Conservation (phyloP, 495 filamentous ascomycete species). For the Penicillium goetzii region DNA sequence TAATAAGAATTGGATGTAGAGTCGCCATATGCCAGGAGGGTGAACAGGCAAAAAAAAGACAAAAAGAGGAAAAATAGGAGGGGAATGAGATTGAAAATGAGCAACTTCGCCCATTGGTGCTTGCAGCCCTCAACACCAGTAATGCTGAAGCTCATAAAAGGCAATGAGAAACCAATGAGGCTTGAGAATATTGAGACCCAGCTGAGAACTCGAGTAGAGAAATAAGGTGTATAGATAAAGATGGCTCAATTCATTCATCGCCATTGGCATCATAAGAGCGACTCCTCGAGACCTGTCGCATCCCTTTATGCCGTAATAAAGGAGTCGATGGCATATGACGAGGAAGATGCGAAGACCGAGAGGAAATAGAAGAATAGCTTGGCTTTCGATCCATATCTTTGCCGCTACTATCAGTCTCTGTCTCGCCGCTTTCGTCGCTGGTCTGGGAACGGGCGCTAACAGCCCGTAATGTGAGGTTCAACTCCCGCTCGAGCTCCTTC, state of each 20-base stretch:
- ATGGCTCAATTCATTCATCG: slow-evolving; percentile 26
- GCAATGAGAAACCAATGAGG: not conserved
- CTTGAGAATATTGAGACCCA: not conserved
- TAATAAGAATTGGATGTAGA: not conserved
- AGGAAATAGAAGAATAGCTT: slow-evolving; percentile 27
- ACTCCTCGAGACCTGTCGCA: slow-evolving; percentile 33
- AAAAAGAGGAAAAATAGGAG: not conserved
- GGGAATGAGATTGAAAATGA: too few species aligned
- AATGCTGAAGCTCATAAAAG: not conserved
- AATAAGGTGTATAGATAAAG: not conserved
- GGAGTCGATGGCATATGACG: slow-evolving; percentile 47
- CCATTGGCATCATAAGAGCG: slow-evolving; percentile 39
- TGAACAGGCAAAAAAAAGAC: not conserved
- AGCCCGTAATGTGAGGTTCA: slow-evolving; percentile 72
- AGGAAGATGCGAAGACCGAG: slow-evolving; percentile 29
- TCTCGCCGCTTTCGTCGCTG: slow-evolving; percentile 37
- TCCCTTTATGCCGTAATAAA: slow-evolving; percentile 33
- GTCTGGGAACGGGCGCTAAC: slow-evolving; percentile 56
- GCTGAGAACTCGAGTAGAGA: not conserved
- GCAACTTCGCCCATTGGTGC: not conserved
- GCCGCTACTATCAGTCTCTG: slow-evolving; percentile 51
- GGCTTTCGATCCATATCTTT: slow-evolving; percentile 45
- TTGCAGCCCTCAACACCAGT: not conserved
- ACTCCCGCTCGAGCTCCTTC: slow-evolving; percentile 77
- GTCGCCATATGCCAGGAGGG: not conserved